Conservation (phyloP, 345 rosid genomes). For the Carallia brachiata region DNA sequence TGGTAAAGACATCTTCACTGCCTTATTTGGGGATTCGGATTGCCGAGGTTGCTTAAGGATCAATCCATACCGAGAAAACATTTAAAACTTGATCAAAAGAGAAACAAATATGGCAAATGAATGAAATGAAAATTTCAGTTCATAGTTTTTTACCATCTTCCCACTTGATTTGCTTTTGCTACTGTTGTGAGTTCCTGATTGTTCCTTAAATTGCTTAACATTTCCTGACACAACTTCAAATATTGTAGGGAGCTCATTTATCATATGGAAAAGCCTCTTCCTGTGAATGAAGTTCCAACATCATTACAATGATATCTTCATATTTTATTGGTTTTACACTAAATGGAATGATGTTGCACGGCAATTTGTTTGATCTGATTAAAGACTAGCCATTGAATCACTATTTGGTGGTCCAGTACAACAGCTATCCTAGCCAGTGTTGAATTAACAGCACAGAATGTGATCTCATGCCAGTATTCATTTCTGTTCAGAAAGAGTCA, state of each 20-base stretch:
- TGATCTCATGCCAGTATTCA: too few species aligned
- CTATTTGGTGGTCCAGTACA: too few species aligned
- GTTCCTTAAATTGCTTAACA: constrained; percentile 75
- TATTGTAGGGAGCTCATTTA: constrained; percentile 87
- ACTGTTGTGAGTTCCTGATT: constrained; percentile 54
- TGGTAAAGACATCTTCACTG: constrained; percentile 70
- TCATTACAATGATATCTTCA: background rate
- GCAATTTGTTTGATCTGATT: too few species aligned
- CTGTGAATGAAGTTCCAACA: constrained; percentile 38
- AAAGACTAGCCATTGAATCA: too few species aligned
- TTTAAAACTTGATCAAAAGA: background rate
- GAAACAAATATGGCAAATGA: background rate
- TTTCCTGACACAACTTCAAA: constrained; percentile 85
- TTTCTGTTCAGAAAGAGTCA: too few species aligned
- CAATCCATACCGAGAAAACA: constrained; percentile 13
- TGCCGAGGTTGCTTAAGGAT: constrained; percentile 57
- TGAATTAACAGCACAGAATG: too few species aligned
- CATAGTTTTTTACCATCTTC: constrained; percentile 50
- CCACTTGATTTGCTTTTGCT: constrained; percentile 77
- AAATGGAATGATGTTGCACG: background rate
- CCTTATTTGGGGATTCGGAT: constrained; percentile 54
- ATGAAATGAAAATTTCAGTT: background rate
- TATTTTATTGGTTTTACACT: background rate
- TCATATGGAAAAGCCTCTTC: constrained; percentile 98
- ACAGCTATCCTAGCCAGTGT: too few species aligned